These are phyloP conservation scores for Penicillium chermesinum DNA, from an alignment of 495 filamentous ascomycete genomes.

Conservation along the genomic window DNA sequence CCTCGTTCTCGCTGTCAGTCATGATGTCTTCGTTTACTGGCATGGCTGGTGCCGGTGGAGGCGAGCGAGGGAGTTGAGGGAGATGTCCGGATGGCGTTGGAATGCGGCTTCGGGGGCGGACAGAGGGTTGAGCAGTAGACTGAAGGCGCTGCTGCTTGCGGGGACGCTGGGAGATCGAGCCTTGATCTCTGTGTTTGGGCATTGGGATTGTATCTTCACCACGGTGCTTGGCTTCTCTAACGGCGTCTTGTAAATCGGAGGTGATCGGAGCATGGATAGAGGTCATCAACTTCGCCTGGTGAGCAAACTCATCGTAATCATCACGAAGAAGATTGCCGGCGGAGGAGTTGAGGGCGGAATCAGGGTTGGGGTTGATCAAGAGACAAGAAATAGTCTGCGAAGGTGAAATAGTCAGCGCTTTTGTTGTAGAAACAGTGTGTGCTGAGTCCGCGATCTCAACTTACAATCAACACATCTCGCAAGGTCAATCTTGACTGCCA, in stretches of 20 bases:
- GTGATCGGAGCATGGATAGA: constrained; percentile 60
- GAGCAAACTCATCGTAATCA: constrained; percentile 55
- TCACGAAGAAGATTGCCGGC: constrained; percentile 59
- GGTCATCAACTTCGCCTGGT: constrained; percentile 61
- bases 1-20: constrained; percentile 29
- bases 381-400: constrained; percentile 61
- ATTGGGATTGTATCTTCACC: constrained; percentile 48
- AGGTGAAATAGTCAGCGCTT: constrained; percentile 1
- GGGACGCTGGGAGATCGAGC: constrained; percentile 11
- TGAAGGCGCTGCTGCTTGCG: constrained; percentile 23
- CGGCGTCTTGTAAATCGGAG: constrained; percentile 33
- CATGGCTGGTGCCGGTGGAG: constrained; percentile 3
- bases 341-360: constrained; percentile 62
- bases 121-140: constrained; percentile 24
- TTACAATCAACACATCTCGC: constrained; percentile 56
- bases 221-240: constrained; percentile 52
- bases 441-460: constrained; percentile 1
- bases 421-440: not conserved
- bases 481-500: constrained; percentile 58
- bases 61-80: constrained; percentile 1
- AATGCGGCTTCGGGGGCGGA: constrained; percentile 7
- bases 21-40: constrained; percentile 7
- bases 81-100: constrained; percentile 4
- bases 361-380: constrained; percentile 68
- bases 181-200: constrained; percentile 17